Evolutionary conservation across 768 basidiomycete species (phyloP), one percentile per base, ranked within the genome.

Genomic region (Macrolepiota albuminosa): DNA sequence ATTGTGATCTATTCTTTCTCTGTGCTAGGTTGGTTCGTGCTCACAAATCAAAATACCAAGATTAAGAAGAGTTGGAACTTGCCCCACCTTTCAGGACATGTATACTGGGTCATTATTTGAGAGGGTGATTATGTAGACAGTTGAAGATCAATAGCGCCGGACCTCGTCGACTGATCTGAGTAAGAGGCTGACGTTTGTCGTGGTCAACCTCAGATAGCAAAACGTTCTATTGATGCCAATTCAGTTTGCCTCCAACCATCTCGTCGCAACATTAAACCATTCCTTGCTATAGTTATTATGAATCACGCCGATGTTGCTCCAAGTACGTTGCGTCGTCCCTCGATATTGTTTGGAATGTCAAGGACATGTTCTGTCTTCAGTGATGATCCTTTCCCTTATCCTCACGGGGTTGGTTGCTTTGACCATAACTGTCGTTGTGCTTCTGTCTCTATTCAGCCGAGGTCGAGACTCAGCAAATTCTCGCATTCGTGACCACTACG

Each of bases 51-150:
- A 78, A 56, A 70, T 76, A 34, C 60, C 79, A 68, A 67, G 70
- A 21, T 21, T 21, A 21, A 21, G 21, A 21, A 21, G 21, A 21
- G 29, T 65, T 79, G 26, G 71, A 76, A 31, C 58, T 77, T 7
- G 72, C 74, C 31, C 2, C 67, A 74, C 46, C 62, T 81, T 26
- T 82, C 61, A 78, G 81, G 2, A 77, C 76, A 9, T 80, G 80
- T 63, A 78, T 64, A 71, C 54, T n/a, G 45, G 40, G 45, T 40
- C 53, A 34, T 2, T 37, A 26, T 31, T 46, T 16, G 24, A 43
- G 16, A n/a, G 26, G 29, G 36, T 52, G 9, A 7, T 40, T 16
- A n/a, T 54, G 5, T 16, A 29, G 24, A 40, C 18, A 18, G 29
- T 53, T 29, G 26, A 53, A 53, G 21, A 29, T 29, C 11, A 10